Evolutionary conservation across 768 basidiomycete genomes (phyloP).

Genomic region (Hygrophorus russula): DNA sequence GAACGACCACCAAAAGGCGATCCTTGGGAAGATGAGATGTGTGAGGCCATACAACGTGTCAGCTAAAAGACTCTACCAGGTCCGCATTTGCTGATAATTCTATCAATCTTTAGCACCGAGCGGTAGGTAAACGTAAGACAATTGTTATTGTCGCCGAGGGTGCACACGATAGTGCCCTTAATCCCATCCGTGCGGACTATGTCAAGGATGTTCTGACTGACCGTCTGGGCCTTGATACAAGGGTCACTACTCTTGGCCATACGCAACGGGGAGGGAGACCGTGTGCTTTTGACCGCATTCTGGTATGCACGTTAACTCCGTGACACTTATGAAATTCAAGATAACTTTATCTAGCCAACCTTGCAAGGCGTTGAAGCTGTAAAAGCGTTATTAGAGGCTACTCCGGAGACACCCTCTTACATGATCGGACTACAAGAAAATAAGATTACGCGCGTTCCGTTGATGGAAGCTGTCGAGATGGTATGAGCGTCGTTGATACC

Average conservation of each 20-base stretch:
- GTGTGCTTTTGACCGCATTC: constrained; percentile 84
- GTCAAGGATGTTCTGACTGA: constrained; percentile 85
- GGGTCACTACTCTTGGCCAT: constrained; percentile 95
- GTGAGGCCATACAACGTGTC: constrained; percentile 69
- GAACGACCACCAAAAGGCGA: constrained; percentile 72
- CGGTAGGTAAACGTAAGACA: constrained; percentile 90
- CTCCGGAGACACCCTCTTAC: constrained; percentile 85
- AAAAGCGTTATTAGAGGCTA: constrained; percentile 74
- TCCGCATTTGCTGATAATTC: neutral
- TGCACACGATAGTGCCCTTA: constrained; percentile 75
- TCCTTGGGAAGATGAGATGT: constrained; percentile 92
- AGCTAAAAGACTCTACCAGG: constrained; percentile 14
- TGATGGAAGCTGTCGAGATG: constrained; percentile 89
- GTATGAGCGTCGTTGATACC: constrained; percentile 23
- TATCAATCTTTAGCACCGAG: constrained; percentile 55
- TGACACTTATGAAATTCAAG: neutral
- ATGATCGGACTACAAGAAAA: constrained; percentile 97
- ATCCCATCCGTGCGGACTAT: constrained; percentile 87
- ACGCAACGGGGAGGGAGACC: constrained; percentile 93
- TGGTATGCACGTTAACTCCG: constrained; percentile 41
- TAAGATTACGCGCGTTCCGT: constrained; percentile 84
- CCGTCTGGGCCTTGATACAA: constrained; percentile 82
- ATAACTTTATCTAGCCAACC: constrained; percentile 52
- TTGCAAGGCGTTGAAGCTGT: constrained; percentile 95
- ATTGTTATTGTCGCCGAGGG: constrained; percentile 99